Percentiles rank a stretch among this genome's conserved stretches.
Conservation (phyloP, 106 monocot genomes). For the Iris macrosiphon region DNA sequence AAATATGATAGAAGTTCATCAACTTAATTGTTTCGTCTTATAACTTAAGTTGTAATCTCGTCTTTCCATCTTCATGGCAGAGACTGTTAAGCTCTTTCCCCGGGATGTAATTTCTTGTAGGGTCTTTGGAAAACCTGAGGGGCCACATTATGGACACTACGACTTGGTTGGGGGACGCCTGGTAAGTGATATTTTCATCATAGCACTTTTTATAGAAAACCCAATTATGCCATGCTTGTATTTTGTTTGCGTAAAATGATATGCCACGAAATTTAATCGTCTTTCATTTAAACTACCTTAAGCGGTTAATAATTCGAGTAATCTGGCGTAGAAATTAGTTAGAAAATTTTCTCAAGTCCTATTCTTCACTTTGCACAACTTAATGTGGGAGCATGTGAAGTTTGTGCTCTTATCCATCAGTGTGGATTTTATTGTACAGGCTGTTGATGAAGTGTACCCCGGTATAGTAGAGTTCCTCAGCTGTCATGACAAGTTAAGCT, state of each 20-base stretch:
- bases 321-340: too few species aligned
- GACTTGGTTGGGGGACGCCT: conserved; percentile 84
- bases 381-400: too few species aligned
- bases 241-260: too few species aligned
- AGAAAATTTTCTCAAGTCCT: too few species aligned
- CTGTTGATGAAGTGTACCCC: conserved; percentile 60
- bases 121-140: conserved; percentile 66
- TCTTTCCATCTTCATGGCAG: conserved; percentile 26
- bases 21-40: not conserved
- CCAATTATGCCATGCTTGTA: too few species aligned
- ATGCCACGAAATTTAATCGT: too few species aligned
- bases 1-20: not conserved
- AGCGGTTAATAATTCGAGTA: too few species aligned
- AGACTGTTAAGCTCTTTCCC: conserved; percentile 81
- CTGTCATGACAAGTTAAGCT: conserved; percentile 26
- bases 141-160: conserved; percentile 95
- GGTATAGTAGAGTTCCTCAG: conserved; percentile 61
- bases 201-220: too few species aligned
- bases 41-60: not conserved
- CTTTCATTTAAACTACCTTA: too few species aligned
- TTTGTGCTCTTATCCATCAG: too few species aligned
- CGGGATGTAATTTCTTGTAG: conserved; percentile 46
- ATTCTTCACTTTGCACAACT: too few species aligned
- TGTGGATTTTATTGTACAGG: conserved; percentile 32
- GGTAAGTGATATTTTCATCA: conserved; percentile 28